Evolutionary conservation across 306 rosid species (phyloP).

Genomic region (Sindora glabra): DNA sequence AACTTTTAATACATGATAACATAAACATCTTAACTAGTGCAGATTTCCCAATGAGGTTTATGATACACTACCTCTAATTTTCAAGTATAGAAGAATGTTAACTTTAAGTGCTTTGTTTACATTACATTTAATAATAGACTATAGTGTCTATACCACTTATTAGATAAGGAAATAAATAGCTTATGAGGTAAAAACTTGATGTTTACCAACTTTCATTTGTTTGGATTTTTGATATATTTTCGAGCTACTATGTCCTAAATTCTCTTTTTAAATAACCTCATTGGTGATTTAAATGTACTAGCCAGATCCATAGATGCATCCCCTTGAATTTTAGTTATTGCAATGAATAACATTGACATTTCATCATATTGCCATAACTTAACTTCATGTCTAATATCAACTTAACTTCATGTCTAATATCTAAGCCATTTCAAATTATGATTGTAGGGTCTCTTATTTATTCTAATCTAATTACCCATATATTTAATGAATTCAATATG

Average conservation of each 20-base stretch:
- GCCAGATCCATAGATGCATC: too few relatives aligned
- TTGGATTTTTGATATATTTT: neutral
- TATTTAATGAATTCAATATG: neutral
- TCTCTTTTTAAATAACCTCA: conserved; percentile 34
- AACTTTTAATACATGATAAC: too few relatives aligned
- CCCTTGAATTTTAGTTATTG: neutral
- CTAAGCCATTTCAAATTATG: neutral
- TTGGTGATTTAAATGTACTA: too few relatives aligned
- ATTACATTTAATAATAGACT: neutral
- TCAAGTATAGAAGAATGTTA: too few relatives aligned
- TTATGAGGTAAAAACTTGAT: neutral
- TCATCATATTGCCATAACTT: neutral
- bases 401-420: neutral
- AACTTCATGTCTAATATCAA: too few relatives aligned
- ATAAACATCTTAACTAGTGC: too few relatives aligned
- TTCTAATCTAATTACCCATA: neutral
- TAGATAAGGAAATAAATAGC: neutral
- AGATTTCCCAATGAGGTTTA: too few relatives aligned
- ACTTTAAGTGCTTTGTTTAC: neutral
- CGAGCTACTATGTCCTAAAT: conserved; percentile 47
- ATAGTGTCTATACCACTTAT: neutral
- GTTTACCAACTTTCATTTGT: conserved; percentile 46
- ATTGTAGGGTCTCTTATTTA: neutral
- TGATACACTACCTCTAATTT: too few relatives aligned
- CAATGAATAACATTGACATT: neutral